These are phyloP conservation scores for Citrullus colocynthis DNA, from an alignment of 306 rosid species.

Conservation along the genomic window DNA sequence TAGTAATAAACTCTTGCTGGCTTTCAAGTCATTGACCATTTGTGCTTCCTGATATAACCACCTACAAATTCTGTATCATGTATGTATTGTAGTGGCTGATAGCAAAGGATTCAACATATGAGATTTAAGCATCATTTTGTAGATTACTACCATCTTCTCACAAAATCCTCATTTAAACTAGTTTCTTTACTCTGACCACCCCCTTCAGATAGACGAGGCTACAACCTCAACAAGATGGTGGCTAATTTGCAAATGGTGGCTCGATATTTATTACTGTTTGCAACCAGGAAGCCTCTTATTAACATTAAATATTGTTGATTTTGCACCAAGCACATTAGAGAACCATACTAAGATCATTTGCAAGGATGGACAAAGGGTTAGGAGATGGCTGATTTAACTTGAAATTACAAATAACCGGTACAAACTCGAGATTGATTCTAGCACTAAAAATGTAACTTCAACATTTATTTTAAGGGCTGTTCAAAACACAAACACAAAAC, in stretches of 20 bases:
- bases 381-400: background rate
- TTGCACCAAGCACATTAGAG: background rate
- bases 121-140: no score
- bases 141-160: no score
- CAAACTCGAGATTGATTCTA: background rate
- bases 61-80: background rate
- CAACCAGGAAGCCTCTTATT: background rate
- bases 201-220: no score
- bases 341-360: background rate
- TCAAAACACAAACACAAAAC: background rate
- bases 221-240: no score
- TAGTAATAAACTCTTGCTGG: background rate
- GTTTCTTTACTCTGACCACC: no score
- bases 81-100: background rate
- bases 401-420: background rate
- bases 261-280: no score
- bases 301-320: background rate
- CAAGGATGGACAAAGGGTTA: background rate
- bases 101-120: background rate
- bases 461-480: background rate
- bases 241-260: no score
- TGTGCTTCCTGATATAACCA: background rate
- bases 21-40: background rate
- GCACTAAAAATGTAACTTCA: background rate
- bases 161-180: no score